Percentiles rank a stretch among this genome's conserved stretches.
These are phyloP conservation scores for Cutaneotrichosporon spelunceum DNA, from an alignment of 1,284 basidiomycete genomes.

Conservation along the genomic window DNA sequence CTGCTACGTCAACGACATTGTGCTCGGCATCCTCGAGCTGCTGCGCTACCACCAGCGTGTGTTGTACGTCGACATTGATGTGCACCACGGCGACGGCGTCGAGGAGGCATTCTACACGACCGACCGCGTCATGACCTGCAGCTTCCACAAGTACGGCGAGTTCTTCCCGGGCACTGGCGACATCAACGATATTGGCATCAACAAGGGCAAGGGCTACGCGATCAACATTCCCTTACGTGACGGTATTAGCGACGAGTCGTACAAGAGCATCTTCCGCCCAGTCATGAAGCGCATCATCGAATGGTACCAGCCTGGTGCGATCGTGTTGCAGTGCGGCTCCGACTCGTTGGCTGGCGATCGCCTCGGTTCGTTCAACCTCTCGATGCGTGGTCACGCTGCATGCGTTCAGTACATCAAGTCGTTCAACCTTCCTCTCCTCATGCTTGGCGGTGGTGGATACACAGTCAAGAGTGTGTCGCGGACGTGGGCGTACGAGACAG, in stretches of 20 bases:
- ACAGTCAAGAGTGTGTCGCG: constrained; percentile 97
- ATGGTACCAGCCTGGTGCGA: constrained; percentile 89
- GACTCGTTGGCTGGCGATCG: constrained; percentile 97
- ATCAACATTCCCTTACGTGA: constrained; percentile 94
- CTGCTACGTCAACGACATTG: constrained; percentile 99
- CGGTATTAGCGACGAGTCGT: constrained; percentile 93
- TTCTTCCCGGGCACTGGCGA: constrained; percentile 99
- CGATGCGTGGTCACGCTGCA: constrained; percentile 97
- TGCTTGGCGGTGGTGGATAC: constrained; percentile 96
- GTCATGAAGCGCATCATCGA: constrained; percentile 95
- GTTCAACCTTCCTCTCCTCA: constrained; percentile 85
- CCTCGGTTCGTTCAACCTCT: constrained; percentile 92
- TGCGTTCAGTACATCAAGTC: constrained; percentile 97
- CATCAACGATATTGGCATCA: constrained; percentile 84
- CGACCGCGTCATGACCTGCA: constrained; percentile 96
- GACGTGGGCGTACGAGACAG: constrained; percentile 98
- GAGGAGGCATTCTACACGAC: constrained; percentile 99
- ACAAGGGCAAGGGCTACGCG: constrained; percentile 88
- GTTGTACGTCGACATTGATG: constrained; percentile 97
- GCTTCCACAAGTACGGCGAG: constrained; percentile 99
- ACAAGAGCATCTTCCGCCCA: constrained; percentile 92
- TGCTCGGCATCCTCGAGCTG: constrained; percentile 92
- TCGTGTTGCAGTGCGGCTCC: constrained; percentile 97
- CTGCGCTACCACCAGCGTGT: constrained; percentile 90
- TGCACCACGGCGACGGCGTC: constrained; percentile 98